A percentile compares a stretch with the other conserved stretches of the same genome.
Conservation (phyloP, 768 basidiomycete genomes). For the Nevesoporus exiguus region DNA sequence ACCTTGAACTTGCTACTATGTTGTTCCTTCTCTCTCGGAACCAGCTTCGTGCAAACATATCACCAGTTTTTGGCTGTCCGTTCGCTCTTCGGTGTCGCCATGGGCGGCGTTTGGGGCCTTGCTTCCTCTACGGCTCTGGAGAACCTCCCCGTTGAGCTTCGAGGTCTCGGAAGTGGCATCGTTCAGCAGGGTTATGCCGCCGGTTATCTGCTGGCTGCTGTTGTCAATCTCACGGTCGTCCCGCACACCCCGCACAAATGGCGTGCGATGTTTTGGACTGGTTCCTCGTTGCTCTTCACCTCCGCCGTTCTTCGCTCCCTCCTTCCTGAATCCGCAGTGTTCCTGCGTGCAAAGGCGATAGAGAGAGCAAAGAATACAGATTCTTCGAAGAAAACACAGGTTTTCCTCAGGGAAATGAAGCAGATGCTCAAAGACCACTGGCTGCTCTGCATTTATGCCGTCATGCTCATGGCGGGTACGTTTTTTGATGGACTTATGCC, state of each 20-base stretch:
- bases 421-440: conserved; percentile 83
- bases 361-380: conserved; percentile 39
- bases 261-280: conserved; percentile 82
- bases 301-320: conserved; percentile 63
- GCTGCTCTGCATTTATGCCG: conserved; percentile 77
- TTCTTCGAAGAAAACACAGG: conserved; percentile 51
- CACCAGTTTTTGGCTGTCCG: conserved; percentile 75
- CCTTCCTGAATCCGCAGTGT: conserved; percentile 78
- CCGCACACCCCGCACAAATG: conserved; percentile 42
- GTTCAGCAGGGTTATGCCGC: conserved; percentile 92
- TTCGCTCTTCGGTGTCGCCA: conserved; percentile 79
- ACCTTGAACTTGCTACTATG: conserved; percentile 72
- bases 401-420: conserved; percentile 70
- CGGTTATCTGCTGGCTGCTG: conserved; percentile 82
- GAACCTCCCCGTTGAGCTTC: conserved; percentile 84
- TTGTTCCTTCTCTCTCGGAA: conserved; percentile 69
- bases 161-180: conserved; percentile 83
- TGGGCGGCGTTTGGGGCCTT: conserved; percentile 91
- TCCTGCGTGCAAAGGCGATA: conserved; percentile 59
- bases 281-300: conserved; percentile 63
- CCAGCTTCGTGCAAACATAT: conserved; percentile 78
- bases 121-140: conserved; percentile 83
- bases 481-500: background rate
- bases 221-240: conserved; percentile 70
- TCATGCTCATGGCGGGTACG: conserved; percentile 71